Evolutionary conservation across 345 rosid species (phyloP), one percentile per base, ranked within the genome.

Genomic region (Firmiana major): DNA sequence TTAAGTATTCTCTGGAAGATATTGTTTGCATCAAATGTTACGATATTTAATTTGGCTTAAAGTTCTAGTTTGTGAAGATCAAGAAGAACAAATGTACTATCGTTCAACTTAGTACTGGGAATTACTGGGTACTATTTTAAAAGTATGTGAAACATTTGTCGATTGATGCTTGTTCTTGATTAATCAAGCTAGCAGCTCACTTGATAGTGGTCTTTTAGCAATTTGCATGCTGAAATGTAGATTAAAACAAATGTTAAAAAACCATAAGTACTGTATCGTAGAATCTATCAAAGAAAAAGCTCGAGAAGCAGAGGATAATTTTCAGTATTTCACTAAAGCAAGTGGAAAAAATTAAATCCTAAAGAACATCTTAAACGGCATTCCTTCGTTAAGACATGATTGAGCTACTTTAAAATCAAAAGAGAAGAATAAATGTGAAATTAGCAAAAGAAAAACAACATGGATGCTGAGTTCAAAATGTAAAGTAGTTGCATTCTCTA

Each of bases 91-190:
- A 9, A 17, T 19, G 69, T 38, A 19, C 4, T 64, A 13, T 62
- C 28, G n/a, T 5, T 62, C 53, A 48, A 40, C 42, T 40, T 40
- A 7, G 8, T 6, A 6, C 42, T 6, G 42, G 0, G 53, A 48
- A 13, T 48, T 13, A 17, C 5, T 48, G 13, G 19, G 5, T 13
- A 13, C 53, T 36, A 24, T 15, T 45, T 6, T 67, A 43, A 10
- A 36, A 63, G 15, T 21, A 5, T 22, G 24, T 66, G 71, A 64
- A 28, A 40, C n/a, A 49, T 65, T 65, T 65, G 21, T 65, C 48
- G 28, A 65, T 65, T 67, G 71, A 10, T 12, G n/a, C 6, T 16
- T 45, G 72, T 68, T 68, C 72, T 45, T 24, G 72, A 68, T 68
- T 24, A 51, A 67, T 42, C 51, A 66, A 66, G 70, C 13, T 60